Evolutionary conservation across 2,329 filamentous ascomycete genomes (phyloP).

Genomic region (Fusarium equiseti): DNA sequence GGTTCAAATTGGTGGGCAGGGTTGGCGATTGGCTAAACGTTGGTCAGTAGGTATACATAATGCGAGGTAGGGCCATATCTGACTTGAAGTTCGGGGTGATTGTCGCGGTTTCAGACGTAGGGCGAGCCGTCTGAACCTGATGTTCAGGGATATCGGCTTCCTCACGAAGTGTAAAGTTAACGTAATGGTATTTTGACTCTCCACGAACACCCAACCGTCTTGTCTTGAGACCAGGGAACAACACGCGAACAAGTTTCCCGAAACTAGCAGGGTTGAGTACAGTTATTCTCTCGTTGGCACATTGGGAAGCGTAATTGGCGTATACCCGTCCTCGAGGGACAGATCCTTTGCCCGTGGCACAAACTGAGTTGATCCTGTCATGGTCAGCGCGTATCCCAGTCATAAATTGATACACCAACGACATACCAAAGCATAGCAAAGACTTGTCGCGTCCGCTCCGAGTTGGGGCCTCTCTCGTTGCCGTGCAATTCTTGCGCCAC

Average conservation of each 20-base stretch:
- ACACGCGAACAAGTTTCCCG: slow-evolving; percentile 94
- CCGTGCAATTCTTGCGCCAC: slow-evolving; percentile 81
- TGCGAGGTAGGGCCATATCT: slow-evolving; percentile 36
- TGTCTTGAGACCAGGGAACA: slow-evolving; percentile 95
- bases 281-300: slow-evolving; percentile 92
- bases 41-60: slow-evolving; percentile 39
- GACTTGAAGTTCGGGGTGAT: slow-evolving; percentile 66
- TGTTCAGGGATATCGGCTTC: slow-evolving; percentile 64
- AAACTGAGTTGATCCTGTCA: slow-evolving; percentile 78
- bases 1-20: slow-evolving; percentile 48
- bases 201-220: slow-evolving; percentile 91
- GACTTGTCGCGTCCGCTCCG: slow-evolving; percentile 84
- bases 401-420: slow-evolving; percentile 16
- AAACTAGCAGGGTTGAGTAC: slow-evolving; percentile 97
- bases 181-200: slow-evolving; percentile 98
- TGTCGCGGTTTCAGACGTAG: slow-evolving; percentile 61
- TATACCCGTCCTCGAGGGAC: slow-evolving; percentile 95
- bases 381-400: slow-evolving; percentile 25
- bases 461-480: slow-evolving; percentile 83
- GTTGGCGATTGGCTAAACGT: slow-evolving; percentile 51
- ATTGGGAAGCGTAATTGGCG: slow-evolving; percentile 92
- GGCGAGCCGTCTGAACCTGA: slow-evolving; percentile 59
- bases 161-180: slow-evolving; percentile 72
- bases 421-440: slow-evolving; percentile 90
- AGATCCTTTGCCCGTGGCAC: slow-evolving; percentile 81